Conservation (phyloP, 164 flowering plant genomes). For the Nymphaea thermarum region DNA sequence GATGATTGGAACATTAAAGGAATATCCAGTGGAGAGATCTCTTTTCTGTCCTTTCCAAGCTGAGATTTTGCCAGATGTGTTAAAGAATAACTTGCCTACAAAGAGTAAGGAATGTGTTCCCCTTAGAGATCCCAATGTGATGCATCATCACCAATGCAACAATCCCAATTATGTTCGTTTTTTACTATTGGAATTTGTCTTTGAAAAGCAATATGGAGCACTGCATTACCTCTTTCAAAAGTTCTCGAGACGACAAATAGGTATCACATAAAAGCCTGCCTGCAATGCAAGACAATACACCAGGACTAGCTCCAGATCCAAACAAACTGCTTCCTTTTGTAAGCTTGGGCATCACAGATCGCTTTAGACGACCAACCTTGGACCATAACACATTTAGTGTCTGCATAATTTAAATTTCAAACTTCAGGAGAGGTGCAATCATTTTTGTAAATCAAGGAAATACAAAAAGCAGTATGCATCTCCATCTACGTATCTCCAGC, state of each 20-base stretch:
- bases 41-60: slow-evolving; percentile 81
- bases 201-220: neutral
- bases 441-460: too few relatives aligned
- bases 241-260: slow-evolving; percentile 75
- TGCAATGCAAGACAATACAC: slow-evolving; percentile 92
- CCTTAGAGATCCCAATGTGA: too few relatives aligned
- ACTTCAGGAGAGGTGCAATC: neutral
- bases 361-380: slow-evolving; percentile 91
- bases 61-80: slow-evolving; percentile 89
- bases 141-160: neutral
- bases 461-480: too few relatives aligned
- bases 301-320: slow-evolving; percentile 95
- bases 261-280: slow-evolving; percentile 99
- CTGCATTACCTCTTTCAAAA: slow-evolving; percentile 71
- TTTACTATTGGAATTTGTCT: neutral
- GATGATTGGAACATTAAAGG: slow-evolving; percentile 64
- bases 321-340: slow-evolving; percentile 56
- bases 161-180: too few relatives aligned
- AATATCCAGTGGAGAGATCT: slow-evolving; percentile 76
- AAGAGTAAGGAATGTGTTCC: neutral
- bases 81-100: slow-evolving; percentile 92
- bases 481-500: too few relatives aligned
- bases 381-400: slow-evolving; percentile 92
- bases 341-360: slow-evolving; percentile 82
- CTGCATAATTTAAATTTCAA: slow-evolving; percentile 15